These are phyloP conservation scores for Albophoma yamanashiensis DNA, from an alignment of 2,329 filamentous ascomycete species.

Conservation along the genomic window DNA sequence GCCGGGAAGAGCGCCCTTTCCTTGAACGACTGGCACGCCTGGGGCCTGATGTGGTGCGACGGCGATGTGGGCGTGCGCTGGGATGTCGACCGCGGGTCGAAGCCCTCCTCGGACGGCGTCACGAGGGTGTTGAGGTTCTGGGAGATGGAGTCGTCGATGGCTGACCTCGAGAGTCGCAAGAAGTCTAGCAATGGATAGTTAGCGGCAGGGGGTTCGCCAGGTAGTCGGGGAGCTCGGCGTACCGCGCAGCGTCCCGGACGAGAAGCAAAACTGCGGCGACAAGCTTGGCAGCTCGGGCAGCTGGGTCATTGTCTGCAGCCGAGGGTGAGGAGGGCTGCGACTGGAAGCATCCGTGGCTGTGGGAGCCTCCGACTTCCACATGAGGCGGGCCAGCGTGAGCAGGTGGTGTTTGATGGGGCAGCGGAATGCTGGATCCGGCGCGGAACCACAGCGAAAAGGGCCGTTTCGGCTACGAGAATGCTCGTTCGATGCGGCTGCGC, in stretches of 20 bases:
- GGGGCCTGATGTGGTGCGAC: conserved; percentile 43
- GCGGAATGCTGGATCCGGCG: background rate
- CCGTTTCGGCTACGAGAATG: background rate
- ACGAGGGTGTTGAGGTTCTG: conserved; percentile 87
- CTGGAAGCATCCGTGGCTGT: conserved; percentile 23
- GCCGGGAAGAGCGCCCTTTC: conserved; percentile 72
- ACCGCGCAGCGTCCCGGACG: conserved; percentile 59
- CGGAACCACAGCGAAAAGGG: background rate
- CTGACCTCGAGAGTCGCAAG: conserved; percentile 69
- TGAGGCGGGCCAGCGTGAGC: conserved; percentile 35
- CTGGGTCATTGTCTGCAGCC: conserved; percentile 33
- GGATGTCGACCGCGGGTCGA: conserved; percentile 71
- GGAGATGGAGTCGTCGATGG: conserved; percentile 86
- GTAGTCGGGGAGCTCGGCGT: conserved; percentile 9
- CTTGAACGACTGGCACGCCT: conserved; percentile 63
- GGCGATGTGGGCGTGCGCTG: conserved; percentile 42
- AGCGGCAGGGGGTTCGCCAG: background rate
- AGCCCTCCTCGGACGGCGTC: conserved; percentile 60
- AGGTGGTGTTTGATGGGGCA: background rate
- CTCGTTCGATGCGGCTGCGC: background rate
- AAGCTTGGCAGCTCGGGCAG: conserved; percentile 39
- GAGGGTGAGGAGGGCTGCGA: conserved; percentile 14
- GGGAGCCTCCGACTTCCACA: conserved; percentile 35
- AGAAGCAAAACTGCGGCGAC: conserved; percentile 71
- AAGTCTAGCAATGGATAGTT: conserved; percentile 53